Base-by-base conservation (phyloP, 495 filamentous ascomycete species). In the Xylaria palmicola region DNA sequence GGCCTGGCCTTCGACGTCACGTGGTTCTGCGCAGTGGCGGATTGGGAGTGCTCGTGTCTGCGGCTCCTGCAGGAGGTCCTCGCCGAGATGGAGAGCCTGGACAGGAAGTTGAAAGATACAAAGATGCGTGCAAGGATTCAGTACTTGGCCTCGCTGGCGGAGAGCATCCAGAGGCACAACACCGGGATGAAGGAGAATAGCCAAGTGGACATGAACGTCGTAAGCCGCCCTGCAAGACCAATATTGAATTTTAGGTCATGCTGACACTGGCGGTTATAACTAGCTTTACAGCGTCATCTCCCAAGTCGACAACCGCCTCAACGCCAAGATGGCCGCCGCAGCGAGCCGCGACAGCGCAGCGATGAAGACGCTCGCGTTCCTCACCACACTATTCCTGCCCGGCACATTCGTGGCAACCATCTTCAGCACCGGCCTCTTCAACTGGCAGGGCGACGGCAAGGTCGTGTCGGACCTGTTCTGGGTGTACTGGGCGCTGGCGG, bases 261-360 rank as follows among this genome's bases (percentile, higher is more conserved):
- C n/a, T n/a, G n/a, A n/a, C n/a, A n/a, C 19, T 22, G 30, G 6
- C 49, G n/a, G n/a, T n/a, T n/a, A n/a, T n/a, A n/a, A 52, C 13
- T 29, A 55, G 52, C 22, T 55, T 15, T 37, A 55, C 12, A 55
- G 36, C 19, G 43, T 55, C 6, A 55, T 55, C 52, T 43, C 52
- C 22, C 52, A 55, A 30, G 70, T 69, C 15, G 66, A 71, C 15
- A 72, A 74, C 24, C 74, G 75, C 39, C 70, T 68, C 7, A 68
- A 62, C 9, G 71, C 73, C 1, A 72, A 75, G 44, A 69, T 75
- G 26, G 74, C 71, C 1, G 74, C 69, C 0, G 69, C 69, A 0
- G 67, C 36, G 34, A 59, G 15, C 22, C 52, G 30, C 22, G 75
- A 80, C 60, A 77, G 72, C 56, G 60, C 67, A 1, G 61, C 68